A percentile compares a stretch with the other conserved stretches of the same genome.
Conservation (phyloP, 2,329 filamentous ascomycete species). For the Alternaria triticimaculans region DNA sequence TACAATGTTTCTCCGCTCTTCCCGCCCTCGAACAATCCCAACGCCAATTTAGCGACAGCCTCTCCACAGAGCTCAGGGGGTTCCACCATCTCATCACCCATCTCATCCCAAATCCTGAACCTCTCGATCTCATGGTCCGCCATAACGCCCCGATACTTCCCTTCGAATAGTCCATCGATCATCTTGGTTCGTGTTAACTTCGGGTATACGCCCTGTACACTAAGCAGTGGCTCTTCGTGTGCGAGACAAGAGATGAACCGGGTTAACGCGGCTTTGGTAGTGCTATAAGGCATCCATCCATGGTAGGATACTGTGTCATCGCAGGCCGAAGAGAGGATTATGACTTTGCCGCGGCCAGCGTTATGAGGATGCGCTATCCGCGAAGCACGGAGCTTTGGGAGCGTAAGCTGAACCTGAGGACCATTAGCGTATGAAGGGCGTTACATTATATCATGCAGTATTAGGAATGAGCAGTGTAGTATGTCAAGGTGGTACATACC, state of each 20-base stretch:
- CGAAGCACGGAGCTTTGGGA: constrained; percentile 28
- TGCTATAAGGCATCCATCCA: constrained; percentile 35
- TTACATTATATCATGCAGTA: not conserved
- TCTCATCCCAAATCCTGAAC: constrained; percentile 31
- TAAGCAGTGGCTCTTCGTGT: constrained; percentile 31
- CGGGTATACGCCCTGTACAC: constrained; percentile 34
- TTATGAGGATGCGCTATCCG: constrained; percentile 20
- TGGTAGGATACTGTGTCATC: constrained; percentile 29
- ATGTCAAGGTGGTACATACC: constrained; percentile 14
- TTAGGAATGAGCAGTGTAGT: not conserved
- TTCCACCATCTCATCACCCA: constrained; percentile 35
- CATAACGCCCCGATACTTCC: constrained; percentile 31
- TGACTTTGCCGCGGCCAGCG: constrained; percentile 24
- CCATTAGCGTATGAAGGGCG: not conserved
- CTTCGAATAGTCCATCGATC: constrained; percentile 27
- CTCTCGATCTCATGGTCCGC: constrained; percentile 37
- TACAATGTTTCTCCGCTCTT: constrained; percentile 30
- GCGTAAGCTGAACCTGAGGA: constrained; percentile 23
- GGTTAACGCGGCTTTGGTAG: constrained; percentile 33
- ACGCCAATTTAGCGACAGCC: constrained; percentile 29
- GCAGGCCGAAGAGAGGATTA: constrained; percentile 32
- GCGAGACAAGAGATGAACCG: constrained; percentile 34
- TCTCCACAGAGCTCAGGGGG: constrained; percentile 31
- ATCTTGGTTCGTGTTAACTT: constrained; percentile 37
- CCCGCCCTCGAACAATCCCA: constrained; percentile 30